Conservation (phyloP, 768 basidiomycete species). For the Polyporus arcularius region DNA sequence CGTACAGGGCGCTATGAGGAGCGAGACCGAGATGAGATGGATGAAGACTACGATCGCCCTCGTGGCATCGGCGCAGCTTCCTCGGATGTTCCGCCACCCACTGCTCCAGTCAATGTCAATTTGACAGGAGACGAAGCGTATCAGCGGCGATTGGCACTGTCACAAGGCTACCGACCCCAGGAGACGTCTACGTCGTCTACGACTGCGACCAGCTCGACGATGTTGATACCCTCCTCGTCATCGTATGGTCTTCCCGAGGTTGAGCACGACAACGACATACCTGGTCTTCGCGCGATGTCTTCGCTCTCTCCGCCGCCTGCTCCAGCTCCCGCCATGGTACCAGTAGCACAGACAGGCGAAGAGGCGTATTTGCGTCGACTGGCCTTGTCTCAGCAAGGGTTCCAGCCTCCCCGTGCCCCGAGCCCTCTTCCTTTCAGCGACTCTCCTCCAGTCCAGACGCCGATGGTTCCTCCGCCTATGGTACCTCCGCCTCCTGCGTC, state of each 20-base stretch:
- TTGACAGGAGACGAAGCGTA: slow-evolving; percentile 81
- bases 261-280: slow-evolving; percentile 10
- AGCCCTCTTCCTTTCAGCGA: slow-evolving; percentile 26
- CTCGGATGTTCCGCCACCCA: slow-evolving; percentile 24
- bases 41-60: slow-evolving; percentile 46
- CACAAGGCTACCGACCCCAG: slow-evolving; percentile 33
- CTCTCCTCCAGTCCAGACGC: slow-evolving; percentile 58
- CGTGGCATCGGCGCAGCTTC: slow-evolving; percentile 29
- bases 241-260: slow-evolving; percentile 14
- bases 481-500: slow-evolving; percentile 59
- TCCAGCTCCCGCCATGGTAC: slow-evolving; percentile 4
- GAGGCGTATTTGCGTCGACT: slow-evolving; percentile 67
- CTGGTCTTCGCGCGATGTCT: slow-evolving; percentile 13
- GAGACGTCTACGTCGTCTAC: slow-evolving; percentile 5
- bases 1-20: slow-evolving; percentile 45
- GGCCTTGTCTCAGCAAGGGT: slow-evolving; percentile 47
- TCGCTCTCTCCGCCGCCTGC: slow-evolving; percentile 16
- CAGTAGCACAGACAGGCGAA: slow-evolving; percentile 44
- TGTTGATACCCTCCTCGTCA: slow-evolving; percentile 3
- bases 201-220: background rate
- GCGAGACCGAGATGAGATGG: slow-evolving; percentile 52
- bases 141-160: slow-evolving; percentile 73
- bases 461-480: slow-evolving; percentile 60
- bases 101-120: slow-evolving; percentile 42
- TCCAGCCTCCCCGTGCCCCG: slow-evolving; percentile 26